These are phyloP conservation scores for Gaeumannomyces sp. DNA, from an alignment of 2,329 filamentous ascomycete genomes.

Conservation along the genomic window DNA sequence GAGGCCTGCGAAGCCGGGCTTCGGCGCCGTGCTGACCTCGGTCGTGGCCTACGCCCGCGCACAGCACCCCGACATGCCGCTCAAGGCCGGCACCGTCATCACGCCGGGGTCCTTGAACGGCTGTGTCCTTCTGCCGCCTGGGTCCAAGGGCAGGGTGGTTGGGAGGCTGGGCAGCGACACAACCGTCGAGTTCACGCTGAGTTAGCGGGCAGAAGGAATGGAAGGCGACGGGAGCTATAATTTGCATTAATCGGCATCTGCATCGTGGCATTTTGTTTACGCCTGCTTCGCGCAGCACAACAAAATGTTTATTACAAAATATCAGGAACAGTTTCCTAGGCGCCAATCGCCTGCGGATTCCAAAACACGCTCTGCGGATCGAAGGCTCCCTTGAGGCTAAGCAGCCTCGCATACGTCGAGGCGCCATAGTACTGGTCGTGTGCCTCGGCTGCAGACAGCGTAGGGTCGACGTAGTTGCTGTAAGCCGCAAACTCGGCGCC, in stretches of 20 bases:
- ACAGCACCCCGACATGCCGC: constrained; percentile 2
- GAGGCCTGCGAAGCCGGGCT: background rate
- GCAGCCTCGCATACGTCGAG: constrained; percentile 28
- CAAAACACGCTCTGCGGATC: constrained; percentile 37
- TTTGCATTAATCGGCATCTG: background rate
- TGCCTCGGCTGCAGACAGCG: constrained; percentile 38
- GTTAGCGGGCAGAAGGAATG: background rate
- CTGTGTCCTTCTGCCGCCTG: background rate
- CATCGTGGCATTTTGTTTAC: background rate
- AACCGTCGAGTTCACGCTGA: background rate
- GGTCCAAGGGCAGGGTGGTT: background rate
- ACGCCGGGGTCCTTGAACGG: constrained; percentile 4
- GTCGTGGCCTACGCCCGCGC: background rate
- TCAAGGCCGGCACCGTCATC: constrained; percentile 2
- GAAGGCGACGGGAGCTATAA: background rate
- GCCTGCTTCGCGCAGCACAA: background rate
- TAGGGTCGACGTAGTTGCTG: constrained; percentile 47
- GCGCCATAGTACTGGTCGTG: constrained; percentile 42
- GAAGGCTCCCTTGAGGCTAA: constrained; percentile 31
- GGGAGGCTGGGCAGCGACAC: constrained; percentile 1
- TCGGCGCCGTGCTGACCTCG: background rate
- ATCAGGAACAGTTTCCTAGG: background rate
- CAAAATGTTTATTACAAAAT: background rate
- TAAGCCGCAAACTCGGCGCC: constrained; percentile 40
- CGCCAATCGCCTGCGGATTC: constrained; percentile 27